Percentiles rank a stretch among this genome's conserved stretches.
Conservation (phyloP, 192 early-diverging fungal species). For the Rhizophagus clarus region DNA sequence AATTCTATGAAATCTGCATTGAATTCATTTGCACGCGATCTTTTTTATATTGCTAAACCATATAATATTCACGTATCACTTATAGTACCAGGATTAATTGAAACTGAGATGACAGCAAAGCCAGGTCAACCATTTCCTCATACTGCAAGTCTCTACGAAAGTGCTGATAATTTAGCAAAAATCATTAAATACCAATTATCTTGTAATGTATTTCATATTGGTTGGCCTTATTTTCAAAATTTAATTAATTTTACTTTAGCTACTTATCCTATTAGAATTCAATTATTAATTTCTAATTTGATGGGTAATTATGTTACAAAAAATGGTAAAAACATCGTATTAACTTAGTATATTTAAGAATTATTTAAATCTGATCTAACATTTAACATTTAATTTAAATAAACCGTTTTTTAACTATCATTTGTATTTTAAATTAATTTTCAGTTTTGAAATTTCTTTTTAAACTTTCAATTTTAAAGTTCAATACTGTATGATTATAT, state of each 20-base stretch:
- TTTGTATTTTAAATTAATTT: no score
- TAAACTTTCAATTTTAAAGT: no score
- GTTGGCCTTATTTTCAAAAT: slow-evolving; percentile 21
- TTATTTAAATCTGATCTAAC: no score
- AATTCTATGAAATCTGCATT: slow-evolving; percentile 36
- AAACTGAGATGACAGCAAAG: slow-evolving; percentile 25
- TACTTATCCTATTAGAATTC: neutral
- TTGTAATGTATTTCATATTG: neutral
- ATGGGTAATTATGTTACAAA: neutral
- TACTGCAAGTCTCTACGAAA: neutral
- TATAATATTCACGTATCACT: slow-evolving; percentile 26
- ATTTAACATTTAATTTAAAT: no score
- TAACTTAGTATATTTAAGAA: no score
- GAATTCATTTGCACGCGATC: slow-evolving; percentile 32
- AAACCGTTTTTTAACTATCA: no score
- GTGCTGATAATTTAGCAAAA: slow-evolving; percentile 3
- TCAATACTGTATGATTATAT: no score
- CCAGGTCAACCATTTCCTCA: slow-evolving; percentile 13
- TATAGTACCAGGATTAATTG: slow-evolving; percentile 33
- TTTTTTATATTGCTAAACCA: slow-evolving; percentile 27
- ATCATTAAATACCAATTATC: slow-evolving; percentile 12
- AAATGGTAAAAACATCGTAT: neutral
- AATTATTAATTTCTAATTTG: neutral
- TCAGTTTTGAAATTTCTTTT: no score
- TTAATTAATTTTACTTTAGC: neutral